phyloP scores from a whole-genome alignment of 305 asterid genomes.

The Rubia tinctorum region DNA sequence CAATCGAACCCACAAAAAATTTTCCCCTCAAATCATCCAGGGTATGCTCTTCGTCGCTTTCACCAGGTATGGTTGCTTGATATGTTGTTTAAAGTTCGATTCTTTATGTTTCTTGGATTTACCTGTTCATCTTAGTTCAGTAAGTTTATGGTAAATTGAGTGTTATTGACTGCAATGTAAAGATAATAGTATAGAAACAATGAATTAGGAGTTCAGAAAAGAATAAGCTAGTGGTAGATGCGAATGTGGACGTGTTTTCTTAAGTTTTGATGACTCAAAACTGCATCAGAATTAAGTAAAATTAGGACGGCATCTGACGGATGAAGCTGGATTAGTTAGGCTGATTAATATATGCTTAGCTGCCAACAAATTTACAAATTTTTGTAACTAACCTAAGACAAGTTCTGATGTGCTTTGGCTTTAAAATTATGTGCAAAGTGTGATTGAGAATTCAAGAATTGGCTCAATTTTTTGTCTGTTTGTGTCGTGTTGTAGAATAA shows the following conservation, averaged over 20 bases:
- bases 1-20: conserved; percentile 27
- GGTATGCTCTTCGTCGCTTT: too few species aligned
- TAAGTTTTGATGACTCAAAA: not conserved
- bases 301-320: conserved; percentile 45
- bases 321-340: conserved; percentile 25
- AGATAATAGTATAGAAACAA: too few species aligned
- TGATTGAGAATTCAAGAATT: conserved; percentile 16
- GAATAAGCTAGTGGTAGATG: not conserved
- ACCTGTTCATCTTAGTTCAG: too few species aligned
- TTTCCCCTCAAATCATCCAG: too few species aligned
- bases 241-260: not conserved
- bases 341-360: conserved; percentile 12
- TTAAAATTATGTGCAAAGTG: conserved; percentile 12
- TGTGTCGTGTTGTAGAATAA: not conserved
- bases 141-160: too few species aligned
- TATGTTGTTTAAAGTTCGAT: too few species aligned
- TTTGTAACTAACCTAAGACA: conserved; percentile 16
- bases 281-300: conserved; percentile 12
- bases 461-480: conserved; percentile 19
- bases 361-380: not conserved
- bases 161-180: not conserved
- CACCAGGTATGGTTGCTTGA: too few species aligned
- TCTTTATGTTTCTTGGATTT: too few species aligned
- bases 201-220: not conserved
- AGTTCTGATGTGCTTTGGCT: conserved; percentile 4